Percentiles rank a stretch among this genome's conserved stretches.
Evolutionary conservation across 148 eudicot species (phyloP).

Genomic region (Rhododendron vialii): DNA sequence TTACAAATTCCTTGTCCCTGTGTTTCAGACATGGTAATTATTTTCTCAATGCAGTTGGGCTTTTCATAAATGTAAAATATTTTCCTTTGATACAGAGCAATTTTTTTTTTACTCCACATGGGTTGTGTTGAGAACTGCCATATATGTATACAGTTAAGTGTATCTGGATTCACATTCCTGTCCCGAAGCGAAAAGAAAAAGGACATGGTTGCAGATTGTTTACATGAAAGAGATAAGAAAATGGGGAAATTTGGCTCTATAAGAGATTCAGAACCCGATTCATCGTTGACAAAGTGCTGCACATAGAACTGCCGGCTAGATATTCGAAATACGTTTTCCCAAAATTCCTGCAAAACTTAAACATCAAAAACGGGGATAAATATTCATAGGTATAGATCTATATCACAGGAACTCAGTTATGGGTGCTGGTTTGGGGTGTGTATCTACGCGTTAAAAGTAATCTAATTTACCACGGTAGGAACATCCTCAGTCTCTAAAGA

Average conservation of each 20-base stretch:
- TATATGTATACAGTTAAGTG: background rate
- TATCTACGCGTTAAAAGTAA: no score
- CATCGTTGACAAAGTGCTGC: background rate
- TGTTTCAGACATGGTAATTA: no score
- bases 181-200: background rate
- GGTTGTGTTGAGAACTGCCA: background rate
- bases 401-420: no score
- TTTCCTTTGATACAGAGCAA: no score
- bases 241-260: background rate
- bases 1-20: no score
- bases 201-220: background rate
- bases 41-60: no score
- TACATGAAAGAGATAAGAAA: background rate
- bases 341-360: constrained; percentile 6
- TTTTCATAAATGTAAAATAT: no score
- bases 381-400: background rate
- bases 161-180: background rate
- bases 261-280: background rate
- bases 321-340: background rate
- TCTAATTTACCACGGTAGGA: background rate
- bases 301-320: background rate
- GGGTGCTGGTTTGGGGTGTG: background rate
- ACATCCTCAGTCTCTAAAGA: constrained; percentile 40
- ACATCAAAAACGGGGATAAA: background rate
- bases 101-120: background rate